These are phyloP conservation scores for Eucalyptus grandis DNA, from an alignment of 345 rosid species.

Conservation along the genomic window DNA sequence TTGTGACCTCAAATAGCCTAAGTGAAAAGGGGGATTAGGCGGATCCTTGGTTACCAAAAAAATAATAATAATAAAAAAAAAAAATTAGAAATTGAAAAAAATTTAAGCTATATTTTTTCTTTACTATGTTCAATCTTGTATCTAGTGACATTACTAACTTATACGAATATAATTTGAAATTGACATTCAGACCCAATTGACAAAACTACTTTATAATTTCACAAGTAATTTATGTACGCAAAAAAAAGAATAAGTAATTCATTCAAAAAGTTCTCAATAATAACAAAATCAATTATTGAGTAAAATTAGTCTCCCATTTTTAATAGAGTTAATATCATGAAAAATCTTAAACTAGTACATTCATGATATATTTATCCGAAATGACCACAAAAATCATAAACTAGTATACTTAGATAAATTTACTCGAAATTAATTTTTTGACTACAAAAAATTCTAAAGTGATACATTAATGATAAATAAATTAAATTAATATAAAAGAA, in stretches of 20 bases:
- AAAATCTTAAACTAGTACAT: too few species aligned
- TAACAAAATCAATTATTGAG: not conserved
- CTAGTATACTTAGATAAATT: fast-evolving
- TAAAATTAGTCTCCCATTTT: not conserved
- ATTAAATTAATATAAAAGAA: too few species aligned
- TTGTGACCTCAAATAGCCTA: too few species aligned
- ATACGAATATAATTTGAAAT: not conserved
- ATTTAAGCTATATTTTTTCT: not conserved
- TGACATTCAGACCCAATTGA: not conserved
- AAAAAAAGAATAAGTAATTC: too few species aligned
- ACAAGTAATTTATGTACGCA: not conserved
- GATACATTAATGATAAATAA: too few species aligned
- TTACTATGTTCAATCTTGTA: not conserved
- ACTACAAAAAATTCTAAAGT: fast-evolving
- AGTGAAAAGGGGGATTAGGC: too few species aligned
- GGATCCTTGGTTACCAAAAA: too few species aligned
- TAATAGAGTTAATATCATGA: too few species aligned
- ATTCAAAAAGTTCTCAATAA: not conserved
- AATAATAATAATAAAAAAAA: not conserved
- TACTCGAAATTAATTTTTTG: too few species aligned
- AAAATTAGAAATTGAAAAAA: not conserved
- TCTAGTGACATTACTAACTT: not conserved
- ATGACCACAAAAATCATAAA: fast-evolving
- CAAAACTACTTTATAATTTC: not conserved
- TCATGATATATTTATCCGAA: fast-evolving